Base-by-base conservation (phyloP, 345 rosid genomes). In the Viola odorata region DNA sequence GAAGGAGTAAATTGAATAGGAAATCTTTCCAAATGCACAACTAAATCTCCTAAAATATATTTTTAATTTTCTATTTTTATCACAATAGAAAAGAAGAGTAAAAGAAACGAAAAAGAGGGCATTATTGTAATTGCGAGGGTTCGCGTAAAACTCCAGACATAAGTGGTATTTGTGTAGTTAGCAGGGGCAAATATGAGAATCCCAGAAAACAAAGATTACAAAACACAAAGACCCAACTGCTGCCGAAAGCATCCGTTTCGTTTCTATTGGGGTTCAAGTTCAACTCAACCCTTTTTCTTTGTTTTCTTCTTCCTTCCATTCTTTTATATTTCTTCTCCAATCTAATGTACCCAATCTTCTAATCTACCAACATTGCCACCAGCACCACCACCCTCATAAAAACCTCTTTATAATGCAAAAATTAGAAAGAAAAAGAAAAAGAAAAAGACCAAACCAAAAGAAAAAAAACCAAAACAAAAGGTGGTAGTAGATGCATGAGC, bases 401-500 rank as follows among this genome's bases (percentile, higher is more conserved):
- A 47, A 1, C 66, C 44, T 8, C 51, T 54, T 4, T 66, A 65
- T 45, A 12, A 65, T 13, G 41, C 61, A 17, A 6, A 48, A 56
- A 50, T 51, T 58, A 16, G 6, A 59, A 42, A 51, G 32, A 45
- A 37, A 77, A 75, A 69, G 67, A 70, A 72, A 37, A 53, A 12
- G 6, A 17, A 23, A 4, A 53, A 23, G 39, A 8, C 39, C 13
- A 53, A 3, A n/a, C 13, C 11, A 12, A 2, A 12, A 0, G 1
- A 9, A 9, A 47, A 14, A 6, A 61, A 36, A 57, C 17, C 39
- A 45, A 77, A 75, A 71, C 69, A 75, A 76, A 82, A 81, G 89
- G 89, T 86, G 89, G 95, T 83, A 88, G 95, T 81, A 75, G 89
- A 86, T 84, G 85, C 91, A 86, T 84, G 87, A 84, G 78, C 73